Conservation (phyloP, 768 basidiomycete species). For the Trametes maxima region DNA sequence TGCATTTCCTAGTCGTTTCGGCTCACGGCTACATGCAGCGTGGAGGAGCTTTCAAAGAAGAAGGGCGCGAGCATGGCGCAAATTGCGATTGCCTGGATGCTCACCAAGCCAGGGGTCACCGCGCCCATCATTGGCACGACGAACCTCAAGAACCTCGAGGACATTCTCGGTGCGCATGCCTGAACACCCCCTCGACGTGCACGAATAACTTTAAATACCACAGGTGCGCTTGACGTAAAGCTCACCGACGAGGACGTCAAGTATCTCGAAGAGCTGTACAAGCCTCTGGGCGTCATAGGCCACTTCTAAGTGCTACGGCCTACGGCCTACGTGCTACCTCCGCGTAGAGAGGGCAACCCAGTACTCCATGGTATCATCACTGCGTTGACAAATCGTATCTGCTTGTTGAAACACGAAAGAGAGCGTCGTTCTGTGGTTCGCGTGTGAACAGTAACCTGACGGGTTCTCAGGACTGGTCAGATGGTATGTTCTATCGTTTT, state of each 20-base stretch:
- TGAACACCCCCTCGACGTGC: too few relatives aligned
- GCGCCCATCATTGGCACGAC: constrained; percentile 48
- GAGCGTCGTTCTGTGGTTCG: too few relatives aligned
- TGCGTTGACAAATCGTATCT: too few relatives aligned
- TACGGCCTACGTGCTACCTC: background rate
- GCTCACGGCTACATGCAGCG: background rate
- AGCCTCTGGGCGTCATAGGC: background rate
- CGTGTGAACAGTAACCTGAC: too few relatives aligned
- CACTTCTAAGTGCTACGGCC: background rate
- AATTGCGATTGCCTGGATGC: constrained; percentile 35
- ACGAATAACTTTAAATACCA: too few relatives aligned
- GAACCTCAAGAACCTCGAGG: constrained; percentile 39
- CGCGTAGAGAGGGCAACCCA: background rate
- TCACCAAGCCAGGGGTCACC: constrained; percentile 33
- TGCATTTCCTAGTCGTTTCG: constrained; percentile 27
- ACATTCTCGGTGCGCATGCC: constrained; percentile 35
- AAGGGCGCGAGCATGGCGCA: constrained; percentile 44
- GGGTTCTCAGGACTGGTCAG: too few relatives aligned
- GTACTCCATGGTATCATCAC: too few relatives aligned
- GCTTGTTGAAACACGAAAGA: too few relatives aligned
- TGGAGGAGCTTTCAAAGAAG: constrained; percentile 44
- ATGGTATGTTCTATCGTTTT: too few relatives aligned
- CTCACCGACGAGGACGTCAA: constrained; percentile 51
- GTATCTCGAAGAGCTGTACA: constrained; percentile 57
- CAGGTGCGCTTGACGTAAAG: constrained; percentile 6